Evolutionary conservation across 2,329 filamentous ascomycete species (phyloP).

Genomic region (Cladophialophora bantiana): DNA sequence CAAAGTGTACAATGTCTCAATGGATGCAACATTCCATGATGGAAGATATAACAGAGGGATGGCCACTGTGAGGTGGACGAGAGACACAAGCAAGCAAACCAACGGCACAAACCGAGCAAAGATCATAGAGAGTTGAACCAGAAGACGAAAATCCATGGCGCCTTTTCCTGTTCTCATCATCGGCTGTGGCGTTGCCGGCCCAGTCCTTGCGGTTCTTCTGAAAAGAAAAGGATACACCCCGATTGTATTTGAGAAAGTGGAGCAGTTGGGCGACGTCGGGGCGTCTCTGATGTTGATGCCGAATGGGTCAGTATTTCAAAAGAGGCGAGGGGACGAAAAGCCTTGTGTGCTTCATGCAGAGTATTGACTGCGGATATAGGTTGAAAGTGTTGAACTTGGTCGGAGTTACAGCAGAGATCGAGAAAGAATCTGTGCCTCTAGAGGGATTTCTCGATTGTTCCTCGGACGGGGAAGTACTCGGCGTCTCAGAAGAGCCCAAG

Average conservation of each 20-base stretch:
- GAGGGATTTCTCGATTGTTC: conserved; percentile 22
- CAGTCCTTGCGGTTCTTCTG: conserved; percentile 27
- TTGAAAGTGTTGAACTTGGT: conserved; percentile 27
- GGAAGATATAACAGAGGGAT: background rate
- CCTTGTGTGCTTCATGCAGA: too few relatives aligned
- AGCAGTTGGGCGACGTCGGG: conserved; percentile 31
- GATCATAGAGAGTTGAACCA: background rate
- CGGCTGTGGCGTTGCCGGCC: conserved; percentile 30
- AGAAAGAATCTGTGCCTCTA: conserved; percentile 16
- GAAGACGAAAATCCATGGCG: background rate
- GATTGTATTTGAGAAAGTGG: conserved; percentile 33
- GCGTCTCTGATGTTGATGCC: conserved; percentile 33
- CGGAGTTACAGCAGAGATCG: conserved; percentile 17
- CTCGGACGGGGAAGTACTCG: conserved; percentile 21
- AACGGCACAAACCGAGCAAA: background rate
- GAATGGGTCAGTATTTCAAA: conserved; percentile 22
- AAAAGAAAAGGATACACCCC: conserved; percentile 29
- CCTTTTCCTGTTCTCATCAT: conserved; percentile 27
- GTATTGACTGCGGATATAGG: conserved; percentile 7
- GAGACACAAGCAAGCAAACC: background rate
- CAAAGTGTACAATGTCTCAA: background rate
- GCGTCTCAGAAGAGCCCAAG: conserved; percentile 22
- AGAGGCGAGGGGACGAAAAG: background rate
- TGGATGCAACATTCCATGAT: background rate
- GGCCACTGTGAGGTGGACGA: background rate